phyloP scores from a whole-genome alignment of 2,329 filamentous ascomycete genomes.

The Metarhizium brunneum region DNA sequence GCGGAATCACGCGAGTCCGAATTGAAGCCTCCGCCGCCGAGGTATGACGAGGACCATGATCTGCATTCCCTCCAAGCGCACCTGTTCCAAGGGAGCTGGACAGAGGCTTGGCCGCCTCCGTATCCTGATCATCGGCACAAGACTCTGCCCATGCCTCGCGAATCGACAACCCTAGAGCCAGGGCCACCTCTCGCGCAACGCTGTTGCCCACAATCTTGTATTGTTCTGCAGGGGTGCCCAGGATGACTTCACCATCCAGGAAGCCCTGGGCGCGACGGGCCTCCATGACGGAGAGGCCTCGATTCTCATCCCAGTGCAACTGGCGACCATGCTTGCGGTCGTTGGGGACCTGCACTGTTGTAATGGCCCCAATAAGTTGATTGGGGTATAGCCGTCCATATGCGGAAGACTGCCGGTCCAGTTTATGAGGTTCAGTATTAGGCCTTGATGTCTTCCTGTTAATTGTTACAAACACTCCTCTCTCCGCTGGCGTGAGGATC shows the following conservation, averaged over 20 bases:
- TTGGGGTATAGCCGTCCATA: conserved; percentile 46
- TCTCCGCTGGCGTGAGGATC: conserved; percentile 28
- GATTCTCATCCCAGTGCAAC: conserved; percentile 58
- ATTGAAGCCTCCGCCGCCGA: background rate
- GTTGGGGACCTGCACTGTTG: conserved; percentile 38
- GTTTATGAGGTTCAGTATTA: no score
- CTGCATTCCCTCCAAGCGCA: background rate
- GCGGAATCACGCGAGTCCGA: background rate
- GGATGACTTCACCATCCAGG: conserved; percentile 58
- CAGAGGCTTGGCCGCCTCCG: background rate
- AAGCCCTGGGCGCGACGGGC: conserved; percentile 60
- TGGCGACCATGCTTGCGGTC: conserved; percentile 46
- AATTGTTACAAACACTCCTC: conserved; percentile 23
- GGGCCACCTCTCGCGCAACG: conserved; percentile 58
- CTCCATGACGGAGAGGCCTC: conserved; percentile 57
- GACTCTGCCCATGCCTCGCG: conserved; percentile 40
- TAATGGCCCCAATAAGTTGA: conserved; percentile 52
- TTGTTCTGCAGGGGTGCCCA: conserved; percentile 47
- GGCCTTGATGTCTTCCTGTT: background rate
- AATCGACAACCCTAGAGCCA: conserved; percentile 56
- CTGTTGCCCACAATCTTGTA: conserved; percentile 67
- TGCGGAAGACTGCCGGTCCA: conserved; percentile 24
- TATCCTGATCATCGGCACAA: background rate
- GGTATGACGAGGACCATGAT: background rate
- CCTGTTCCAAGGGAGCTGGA: background rate